A percentile compares a stretch with the other conserved stretches of the same genome.
These are phyloP conservation scores for Aspergillus avenaceus DNA, from an alignment of 495 filamentous ascomycete species.

Conservation along the genomic window DNA sequence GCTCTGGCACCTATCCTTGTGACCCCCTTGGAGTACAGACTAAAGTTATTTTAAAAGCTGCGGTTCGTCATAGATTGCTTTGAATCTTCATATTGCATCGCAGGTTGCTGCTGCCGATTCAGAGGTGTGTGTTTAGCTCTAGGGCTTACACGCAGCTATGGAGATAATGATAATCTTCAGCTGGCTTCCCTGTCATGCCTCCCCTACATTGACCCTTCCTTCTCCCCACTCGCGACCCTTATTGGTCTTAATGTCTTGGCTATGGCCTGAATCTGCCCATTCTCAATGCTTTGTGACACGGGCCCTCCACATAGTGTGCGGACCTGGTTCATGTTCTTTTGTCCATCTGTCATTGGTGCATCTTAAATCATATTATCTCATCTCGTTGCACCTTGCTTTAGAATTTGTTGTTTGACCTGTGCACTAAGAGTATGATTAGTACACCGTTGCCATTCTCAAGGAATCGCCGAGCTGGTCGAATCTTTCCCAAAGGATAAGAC, in stretches of 20 bases:
- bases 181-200: neutral
- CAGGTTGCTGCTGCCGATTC: neutral
- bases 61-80: neutral
- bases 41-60: neutral
- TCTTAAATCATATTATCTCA: neutral
- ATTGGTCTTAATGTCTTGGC: neutral
- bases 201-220: neutral
- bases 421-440: constrained; percentile 6
- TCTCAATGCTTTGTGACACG: neutral
- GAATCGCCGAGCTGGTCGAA: constrained; percentile 3
- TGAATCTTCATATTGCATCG: neutral
- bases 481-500: constrained; percentile 3
- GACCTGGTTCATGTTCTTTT: constrained; percentile 19
- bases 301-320: neutral
- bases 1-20: neutral
- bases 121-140: neutral
- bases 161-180: neutral
- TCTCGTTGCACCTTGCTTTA: neutral
- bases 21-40: neutral
- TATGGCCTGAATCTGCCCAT: neutral
- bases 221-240: neutral
- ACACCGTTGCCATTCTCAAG: constrained; percentile 5
- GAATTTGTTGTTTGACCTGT: neutral
- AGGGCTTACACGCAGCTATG: neutral
- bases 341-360: neutral